Conservation (phyloP, 2,329 filamentous ascomycete genomes). For the Gaeumannomyces tritici region DNA sequence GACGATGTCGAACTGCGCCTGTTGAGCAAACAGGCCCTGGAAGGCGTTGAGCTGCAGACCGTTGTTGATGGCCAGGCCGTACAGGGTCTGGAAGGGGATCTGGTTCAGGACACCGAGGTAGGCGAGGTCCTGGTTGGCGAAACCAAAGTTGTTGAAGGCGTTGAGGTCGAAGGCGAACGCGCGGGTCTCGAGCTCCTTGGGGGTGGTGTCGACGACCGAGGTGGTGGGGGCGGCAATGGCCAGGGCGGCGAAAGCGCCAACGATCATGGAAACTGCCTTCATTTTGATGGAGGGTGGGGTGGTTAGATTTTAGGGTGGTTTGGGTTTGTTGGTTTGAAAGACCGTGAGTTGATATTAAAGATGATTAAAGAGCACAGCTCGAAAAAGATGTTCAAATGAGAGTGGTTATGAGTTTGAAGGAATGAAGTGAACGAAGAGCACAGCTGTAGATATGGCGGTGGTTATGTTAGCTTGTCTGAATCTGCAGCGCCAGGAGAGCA, state of each 20-base stretch:
- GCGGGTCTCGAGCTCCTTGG: slow-evolving; percentile 24
- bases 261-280: slow-evolving; percentile 36
- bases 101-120: slow-evolving; percentile 37
- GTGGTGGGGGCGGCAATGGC: slow-evolving; percentile 30
- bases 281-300: slow-evolving; percentile 27
- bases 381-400: slow-evolving; percentile 25
- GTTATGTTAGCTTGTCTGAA: neutral
- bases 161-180: slow-evolving; percentile 25
- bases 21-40: slow-evolving; percentile 22
- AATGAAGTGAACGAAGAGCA: slow-evolving; percentile 37
- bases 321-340: slow-evolving; percentile 5
- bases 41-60: slow-evolving; percentile 35
- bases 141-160: slow-evolving; percentile 30
- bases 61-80: slow-evolving; percentile 29
- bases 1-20: slow-evolving; percentile 8
- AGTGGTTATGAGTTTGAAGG: slow-evolving; percentile 20
- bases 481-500: neutral
- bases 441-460: slow-evolving; percentile 23
- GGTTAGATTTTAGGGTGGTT: neutral
- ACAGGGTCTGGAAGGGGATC: slow-evolving; percentile 32
- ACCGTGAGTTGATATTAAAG: slow-evolving; percentile 15
- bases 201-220: neutral
- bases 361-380: slow-evolving; percentile 35
- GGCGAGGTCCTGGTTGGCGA: slow-evolving; percentile 29
- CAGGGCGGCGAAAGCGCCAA: slow-evolving; percentile 33